Evolutionary conservation across 2,329 filamentous ascomycete species (phyloP).

Genomic region (Triangularia setosa): DNA sequence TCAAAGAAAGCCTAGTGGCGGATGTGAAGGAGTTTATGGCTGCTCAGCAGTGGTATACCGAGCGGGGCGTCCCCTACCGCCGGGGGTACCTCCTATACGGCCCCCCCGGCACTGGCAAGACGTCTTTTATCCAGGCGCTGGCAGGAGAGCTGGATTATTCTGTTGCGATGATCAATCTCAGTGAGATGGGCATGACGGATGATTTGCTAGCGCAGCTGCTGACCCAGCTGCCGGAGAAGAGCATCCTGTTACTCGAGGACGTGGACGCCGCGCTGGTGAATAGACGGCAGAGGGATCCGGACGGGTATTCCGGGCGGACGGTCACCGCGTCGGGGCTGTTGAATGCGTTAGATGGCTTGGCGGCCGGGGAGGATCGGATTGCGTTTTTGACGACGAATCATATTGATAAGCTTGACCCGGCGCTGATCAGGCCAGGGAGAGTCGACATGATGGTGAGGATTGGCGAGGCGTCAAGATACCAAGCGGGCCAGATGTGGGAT

Average conservation of each 20-base stretch:
- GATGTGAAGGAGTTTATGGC: slow-evolving; percentile 81
- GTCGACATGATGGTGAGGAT: slow-evolving; percentile 92
- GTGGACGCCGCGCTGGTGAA: slow-evolving; percentile 89
- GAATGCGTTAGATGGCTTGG: slow-evolving; percentile 85
- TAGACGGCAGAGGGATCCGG: slow-evolving; percentile 68
- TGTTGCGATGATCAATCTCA: slow-evolving; percentile 88
- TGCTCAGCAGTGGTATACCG: slow-evolving; percentile 82
- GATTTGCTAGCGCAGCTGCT: slow-evolving; percentile 82
- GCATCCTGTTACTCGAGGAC: slow-evolving; percentile 80
- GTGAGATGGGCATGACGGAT: slow-evolving; percentile 84
- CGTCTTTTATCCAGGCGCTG: slow-evolving; percentile 91
- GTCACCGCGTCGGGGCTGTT: slow-evolving; percentile 92
- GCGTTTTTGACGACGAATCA: slow-evolving; percentile 95
- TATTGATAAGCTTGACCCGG: slow-evolving; percentile 82
- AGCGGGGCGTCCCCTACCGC: slow-evolving; percentile 90
- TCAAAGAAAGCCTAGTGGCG: slow-evolving; percentile 74
- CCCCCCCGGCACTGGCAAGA: slow-evolving; percentile 88
- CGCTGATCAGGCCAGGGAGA: slow-evolving; percentile 82
- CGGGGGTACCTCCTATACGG: slow-evolving; percentile 86
- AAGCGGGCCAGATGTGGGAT: slow-evolving; percentile 86
- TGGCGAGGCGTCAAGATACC: slow-evolving; percentile 79
- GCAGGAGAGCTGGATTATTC: slow-evolving; percentile 90
- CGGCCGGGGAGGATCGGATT: slow-evolving; percentile 88
- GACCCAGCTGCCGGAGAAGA: slow-evolving; percentile 78
- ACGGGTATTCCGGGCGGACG: slow-evolving; percentile 81